These are phyloP conservation scores for Vaucheria bursata DNA, from an alignment of 352 stramenopile genomes.

Conservation along the genomic window DNA sequence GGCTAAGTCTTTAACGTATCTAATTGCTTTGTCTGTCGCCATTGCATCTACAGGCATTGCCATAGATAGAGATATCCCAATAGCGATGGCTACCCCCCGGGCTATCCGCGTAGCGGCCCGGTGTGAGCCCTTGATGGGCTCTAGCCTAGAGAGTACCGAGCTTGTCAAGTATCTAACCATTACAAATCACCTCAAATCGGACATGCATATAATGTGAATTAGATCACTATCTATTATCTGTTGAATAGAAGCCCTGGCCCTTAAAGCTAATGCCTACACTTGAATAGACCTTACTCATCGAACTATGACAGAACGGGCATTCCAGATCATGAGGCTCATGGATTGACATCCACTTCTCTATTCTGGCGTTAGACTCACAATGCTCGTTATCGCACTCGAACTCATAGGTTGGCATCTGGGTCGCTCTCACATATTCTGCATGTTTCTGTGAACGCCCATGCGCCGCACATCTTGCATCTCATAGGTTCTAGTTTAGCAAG, in stretches of 20 bases:
- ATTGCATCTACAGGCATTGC: not conserved
- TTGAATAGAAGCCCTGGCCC: not conserved
- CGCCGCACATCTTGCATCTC: not conserved
- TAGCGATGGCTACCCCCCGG: not conserved
- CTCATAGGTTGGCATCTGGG: not conserved
- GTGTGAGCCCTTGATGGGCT: not conserved
- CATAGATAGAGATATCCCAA: slow-evolving; percentile 4
- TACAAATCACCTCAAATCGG: not conserved
- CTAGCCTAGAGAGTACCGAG: not conserved
- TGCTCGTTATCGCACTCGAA: not conserved
- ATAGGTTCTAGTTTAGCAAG: not conserved
- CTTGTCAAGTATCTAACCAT: not conserved
- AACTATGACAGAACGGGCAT: not conserved
- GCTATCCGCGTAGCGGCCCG: not conserved
- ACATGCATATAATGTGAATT: not conserved
- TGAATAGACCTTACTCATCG: not conserved
- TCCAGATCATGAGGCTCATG: not conserved
- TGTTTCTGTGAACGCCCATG: not conserved
- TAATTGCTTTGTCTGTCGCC: not conserved
- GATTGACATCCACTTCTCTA: not conserved
- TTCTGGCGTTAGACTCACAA: not conserved
- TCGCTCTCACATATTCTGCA: not conserved
- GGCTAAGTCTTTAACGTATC: not conserved
- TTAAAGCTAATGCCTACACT: not conserved
- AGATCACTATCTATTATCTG: not conserved